Evolutionary conservation across 345 rosid genomes (phyloP), one percentile per base, ranked within the genome.

Genomic region (Melaleuca alternifolia): DNA sequence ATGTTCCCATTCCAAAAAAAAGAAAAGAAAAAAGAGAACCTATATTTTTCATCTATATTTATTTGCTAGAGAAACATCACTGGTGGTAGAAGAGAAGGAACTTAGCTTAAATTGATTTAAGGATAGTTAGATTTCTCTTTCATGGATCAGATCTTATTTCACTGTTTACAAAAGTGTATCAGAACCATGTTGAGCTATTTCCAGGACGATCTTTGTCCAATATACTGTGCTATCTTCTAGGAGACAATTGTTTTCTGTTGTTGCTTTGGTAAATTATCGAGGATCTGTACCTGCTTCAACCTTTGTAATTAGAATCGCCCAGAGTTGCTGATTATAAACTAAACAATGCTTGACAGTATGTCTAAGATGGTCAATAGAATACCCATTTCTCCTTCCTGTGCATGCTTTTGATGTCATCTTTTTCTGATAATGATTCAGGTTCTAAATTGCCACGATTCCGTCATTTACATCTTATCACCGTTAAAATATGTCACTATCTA

Each of bases 361-460:
- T 71, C 13, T 71, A 37, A 71, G 48, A 71, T 71, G 79, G 48
- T 71, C 48, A 62, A 62, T 44, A 71, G 13, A 37, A 71, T 71
- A 33, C 48, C 48, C 79, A 71, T 33, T 44, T 52, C 33, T 84
- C 59, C 46, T 54, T 84, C 48, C 50, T 84, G 8, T 54, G 33
- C 11, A 30, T 84, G 50, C 51, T 84, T 84, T 84, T 84, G 51
- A 37, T 84, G 26, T 71, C 26, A 33, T 71, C 26, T 21, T 71
- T 51, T 50, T 85, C 57, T 85, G 54, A 33, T 86, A 52, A 89
- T 54, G 86, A 83, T 91, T 86, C 94, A 98, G 99, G 98, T 98
- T 88, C 91, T 95, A 88, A 96, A 98, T 90, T 96, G 99, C 91
- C 99, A 98, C 84, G 99, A 96, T 89, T 98, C 99, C 84, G 95